Conservation (phyloP, 305 asterid genomes). For the Fraxinus sp. region DNA sequence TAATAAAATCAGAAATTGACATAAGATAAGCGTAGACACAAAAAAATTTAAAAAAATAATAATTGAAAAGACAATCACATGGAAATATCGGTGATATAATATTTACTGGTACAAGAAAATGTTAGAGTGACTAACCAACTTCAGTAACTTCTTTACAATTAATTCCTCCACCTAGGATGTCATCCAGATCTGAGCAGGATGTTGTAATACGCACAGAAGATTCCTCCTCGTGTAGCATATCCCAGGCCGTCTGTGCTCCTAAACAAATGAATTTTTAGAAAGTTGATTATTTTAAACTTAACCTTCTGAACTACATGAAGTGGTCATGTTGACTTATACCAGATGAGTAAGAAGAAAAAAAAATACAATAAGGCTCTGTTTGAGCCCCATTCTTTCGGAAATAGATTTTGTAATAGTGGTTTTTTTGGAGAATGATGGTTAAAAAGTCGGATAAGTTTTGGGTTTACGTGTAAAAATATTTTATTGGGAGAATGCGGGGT, state of each 20-base stretch:
- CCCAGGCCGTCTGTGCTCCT: conserved; percentile 98
- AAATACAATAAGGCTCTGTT: background rate
- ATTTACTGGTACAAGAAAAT: background rate
- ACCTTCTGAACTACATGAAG: conserved; percentile 1
- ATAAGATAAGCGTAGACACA: conserved; percentile 12
- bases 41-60: background rate
- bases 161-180: conserved; percentile 86
- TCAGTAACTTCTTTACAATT: conserved; percentile 89
- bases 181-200: conserved; percentile 79
- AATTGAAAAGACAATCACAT: background rate
- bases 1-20: conserved; percentile 34
- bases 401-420: background rate
- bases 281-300: background rate
- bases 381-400: background rate
- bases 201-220: conserved; percentile 66
- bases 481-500: background rate
- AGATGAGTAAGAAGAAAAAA: background rate
- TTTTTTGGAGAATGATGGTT: background rate
- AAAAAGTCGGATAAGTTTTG: background rate
- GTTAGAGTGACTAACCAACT: conserved; percentile 57
- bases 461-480: background rate
- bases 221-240: conserved; percentile 84
- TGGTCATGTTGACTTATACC: background rate
- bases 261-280: conserved; percentile 10
- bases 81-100: background rate